These are phyloP conservation scores for Bertia moriformis DNA, from an alignment of 2,329 filamentous ascomycete genomes.

Conservation along the genomic window DNA sequence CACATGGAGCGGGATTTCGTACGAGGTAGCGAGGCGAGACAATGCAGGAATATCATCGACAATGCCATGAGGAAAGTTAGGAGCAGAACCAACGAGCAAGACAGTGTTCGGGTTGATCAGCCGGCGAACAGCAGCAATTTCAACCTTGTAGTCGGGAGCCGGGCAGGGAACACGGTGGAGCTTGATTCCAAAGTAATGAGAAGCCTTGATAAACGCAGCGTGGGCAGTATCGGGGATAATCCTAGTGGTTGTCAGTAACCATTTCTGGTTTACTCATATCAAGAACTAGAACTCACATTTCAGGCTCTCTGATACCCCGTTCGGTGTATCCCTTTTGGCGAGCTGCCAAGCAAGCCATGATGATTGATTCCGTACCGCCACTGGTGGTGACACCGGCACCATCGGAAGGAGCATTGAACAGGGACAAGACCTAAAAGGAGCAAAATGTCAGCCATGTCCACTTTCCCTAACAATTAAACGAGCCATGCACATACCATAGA, in stretches of 20 bases:
- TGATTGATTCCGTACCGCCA: slow-evolving; percentile 88
- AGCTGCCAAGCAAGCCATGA: slow-evolving; percentile 86
- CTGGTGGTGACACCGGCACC: slow-evolving; percentile 80
- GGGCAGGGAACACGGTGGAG: slow-evolving; percentile 78
- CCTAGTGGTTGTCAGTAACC: slow-evolving; percentile 25
- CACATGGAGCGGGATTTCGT: slow-evolving; percentile 78
- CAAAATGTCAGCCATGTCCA: too few species aligned
- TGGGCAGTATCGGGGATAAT: slow-evolving; percentile 90
- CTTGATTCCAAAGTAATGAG: slow-evolving; percentile 93
- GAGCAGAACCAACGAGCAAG: slow-evolving; percentile 81
- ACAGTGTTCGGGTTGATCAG: slow-evolving; percentile 91
- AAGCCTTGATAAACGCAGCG: slow-evolving; percentile 90
- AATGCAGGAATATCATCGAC: slow-evolving; percentile 85
- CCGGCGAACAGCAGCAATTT: slow-evolving; percentile 62
- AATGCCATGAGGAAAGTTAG: slow-evolving; percentile 96
- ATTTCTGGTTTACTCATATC: background rate
- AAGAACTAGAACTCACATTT: slow-evolving; percentile 54
- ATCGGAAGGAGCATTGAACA: slow-evolving; percentile 81
- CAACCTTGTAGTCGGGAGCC: slow-evolving; percentile 71
- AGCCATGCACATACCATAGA: slow-evolving; percentile 38
- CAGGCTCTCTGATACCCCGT: slow-evolving; percentile 76
- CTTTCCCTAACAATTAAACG: background rate
- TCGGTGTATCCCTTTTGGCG: slow-evolving; percentile 78
- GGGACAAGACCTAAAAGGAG: slow-evolving; percentile 48
- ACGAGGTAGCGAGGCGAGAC: slow-evolving; percentile 66